Base-by-base conservation (phyloP, 331 rosid genomes). In the Quercus phellos region DNA sequence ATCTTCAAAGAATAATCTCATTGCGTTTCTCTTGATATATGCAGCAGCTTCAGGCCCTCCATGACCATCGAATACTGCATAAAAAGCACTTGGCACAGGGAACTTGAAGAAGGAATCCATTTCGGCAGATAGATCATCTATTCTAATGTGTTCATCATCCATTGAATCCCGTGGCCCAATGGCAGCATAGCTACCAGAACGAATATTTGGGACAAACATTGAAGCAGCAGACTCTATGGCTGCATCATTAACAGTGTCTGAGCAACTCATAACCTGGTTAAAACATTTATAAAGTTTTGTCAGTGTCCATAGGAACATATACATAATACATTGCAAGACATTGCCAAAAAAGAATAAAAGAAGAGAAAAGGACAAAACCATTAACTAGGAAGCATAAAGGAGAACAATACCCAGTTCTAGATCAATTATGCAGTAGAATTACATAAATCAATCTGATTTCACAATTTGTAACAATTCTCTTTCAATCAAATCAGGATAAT, bases 41-140 rank as follows among this genome's bases (percentile, higher is more conserved):
- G 91, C 70, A 73, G 99, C 97, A 29, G 97, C 99, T 13, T 87
- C 90, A 53, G 97, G 91, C 19, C 99, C 99, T 24, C 90, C 97
- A 54, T 94, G 99, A 42, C 99, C 99, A 68, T 94, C 99, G 78
- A 94, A 90, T 64, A 94, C 90, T 2, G 93, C 99, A 87, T 94
- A 94, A 80, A 94, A 94, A 1, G 97, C 90, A 79, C 90, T 81
- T 0, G 91, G 93, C 74, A 80, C 74, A 1, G 90, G 84, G 53
- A 38, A 85, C 69, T 85, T 83, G 77, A 81, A 86, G 78, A 85
- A 75, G 85, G 89, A 73, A 74, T 90, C 89, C 60, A 88, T 85
- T 74, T 87, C 89, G 59, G 85, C 78, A 76, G 97, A 92, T 17
- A 94, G 87, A 83, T 94, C 94, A 66, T 94, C 99, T 0, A 94